Evolutionary conservation across 768 basidiomycete species (phyloP).

Genomic region (Leucogyrophana mollusca): DNA sequence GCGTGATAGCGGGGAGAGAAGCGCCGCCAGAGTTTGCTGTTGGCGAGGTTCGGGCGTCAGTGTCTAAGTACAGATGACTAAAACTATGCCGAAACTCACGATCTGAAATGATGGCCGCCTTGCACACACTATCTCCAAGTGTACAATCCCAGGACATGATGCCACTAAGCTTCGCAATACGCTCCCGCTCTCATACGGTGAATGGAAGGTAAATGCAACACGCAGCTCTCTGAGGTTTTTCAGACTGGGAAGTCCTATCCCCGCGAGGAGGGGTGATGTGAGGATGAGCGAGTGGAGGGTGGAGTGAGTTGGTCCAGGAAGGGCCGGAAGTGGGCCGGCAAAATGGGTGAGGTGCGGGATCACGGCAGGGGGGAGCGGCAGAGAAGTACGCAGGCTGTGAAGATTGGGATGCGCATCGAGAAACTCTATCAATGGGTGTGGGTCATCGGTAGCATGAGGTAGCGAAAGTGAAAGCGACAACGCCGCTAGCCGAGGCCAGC

Average conservation of each 20-base stretch:
- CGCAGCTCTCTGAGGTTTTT: conserved; percentile 56
- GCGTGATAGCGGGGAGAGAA: conserved; percentile 58
- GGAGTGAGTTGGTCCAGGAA: conserved; percentile 52
- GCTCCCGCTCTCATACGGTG: conserved; percentile 72
- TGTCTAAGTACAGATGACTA: not conserved
- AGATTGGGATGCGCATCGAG: conserved; percentile 63
- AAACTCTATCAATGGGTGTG: conserved; percentile 63
- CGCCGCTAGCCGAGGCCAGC: conserved; percentile 65
- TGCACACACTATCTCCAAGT: conserved; percentile 64
- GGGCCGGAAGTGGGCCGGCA: conserved; percentile 63
- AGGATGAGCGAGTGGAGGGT: conserved; percentile 50
- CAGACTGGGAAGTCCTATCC: conserved; percentile 52
- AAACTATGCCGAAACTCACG: conserved; percentile 35
- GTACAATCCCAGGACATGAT: conserved; percentile 62
- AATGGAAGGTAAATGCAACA: conserved; percentile 67
- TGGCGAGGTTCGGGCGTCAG: not conserved
- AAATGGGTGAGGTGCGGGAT: conserved; percentile 56
- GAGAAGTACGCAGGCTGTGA: conserved; percentile 48
- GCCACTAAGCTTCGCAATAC: conserved; percentile 64
- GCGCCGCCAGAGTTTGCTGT: conserved; percentile 63
- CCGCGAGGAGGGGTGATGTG: conserved; percentile 58
- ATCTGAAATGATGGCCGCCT: conserved; percentile 74
- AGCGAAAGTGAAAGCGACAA: conserved; percentile 61
- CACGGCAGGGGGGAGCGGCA: conserved; percentile 45
- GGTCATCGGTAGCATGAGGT: conserved; percentile 37